A percentile compares a stretch with the other conserved stretches of the same genome.
Conservation (phyloP, 2,329 filamentous ascomycete genomes). For the Aspergillus candidus region DNA sequence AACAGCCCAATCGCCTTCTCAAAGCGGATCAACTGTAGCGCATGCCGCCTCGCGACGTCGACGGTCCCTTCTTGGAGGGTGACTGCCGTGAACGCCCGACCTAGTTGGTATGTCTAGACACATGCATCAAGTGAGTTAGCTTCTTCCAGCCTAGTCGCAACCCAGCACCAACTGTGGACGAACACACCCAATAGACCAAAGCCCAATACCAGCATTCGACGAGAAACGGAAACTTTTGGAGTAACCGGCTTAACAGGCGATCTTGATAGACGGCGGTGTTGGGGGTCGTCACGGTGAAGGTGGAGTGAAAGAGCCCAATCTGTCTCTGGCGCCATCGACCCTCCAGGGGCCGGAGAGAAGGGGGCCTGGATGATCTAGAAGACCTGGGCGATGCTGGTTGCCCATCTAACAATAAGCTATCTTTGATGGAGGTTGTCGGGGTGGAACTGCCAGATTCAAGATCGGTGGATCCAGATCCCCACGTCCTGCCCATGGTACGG, state of each 20-base stretch:
- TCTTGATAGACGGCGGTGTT: constrained; percentile 57
- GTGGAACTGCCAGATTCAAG: no score
- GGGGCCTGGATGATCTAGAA: not conserved
- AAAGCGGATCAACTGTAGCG: constrained; percentile 60
- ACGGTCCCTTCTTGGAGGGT: constrained; percentile 64
- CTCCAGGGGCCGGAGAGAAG: constrained; percentile 36
- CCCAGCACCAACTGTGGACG: not conserved
- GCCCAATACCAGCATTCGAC: constrained; percentile 74
- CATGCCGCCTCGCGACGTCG: constrained; percentile 61
- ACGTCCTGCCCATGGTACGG: constrained; percentile 34
- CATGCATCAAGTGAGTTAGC: not conserved
- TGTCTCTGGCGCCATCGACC: constrained; percentile 47
- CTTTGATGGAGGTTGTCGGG: no score
- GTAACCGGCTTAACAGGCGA: constrained; percentile 56
- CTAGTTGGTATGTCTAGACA: constrained; percentile 64
- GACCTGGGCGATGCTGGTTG: no score
- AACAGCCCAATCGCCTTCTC: constrained; percentile 62
- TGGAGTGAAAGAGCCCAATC: constrained; percentile 43
- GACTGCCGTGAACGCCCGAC: constrained; percentile 64
- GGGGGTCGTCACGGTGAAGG: constrained; percentile 49
- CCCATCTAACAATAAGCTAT: no score
- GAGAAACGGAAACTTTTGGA: constrained; percentile 64
- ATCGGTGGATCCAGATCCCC: no score
- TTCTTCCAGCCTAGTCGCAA: not conserved
- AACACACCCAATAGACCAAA: constrained; percentile 66